Conservation (phyloP, 2,329 filamentous ascomycete species). For the Lasiodiplodia sp. region DNA sequence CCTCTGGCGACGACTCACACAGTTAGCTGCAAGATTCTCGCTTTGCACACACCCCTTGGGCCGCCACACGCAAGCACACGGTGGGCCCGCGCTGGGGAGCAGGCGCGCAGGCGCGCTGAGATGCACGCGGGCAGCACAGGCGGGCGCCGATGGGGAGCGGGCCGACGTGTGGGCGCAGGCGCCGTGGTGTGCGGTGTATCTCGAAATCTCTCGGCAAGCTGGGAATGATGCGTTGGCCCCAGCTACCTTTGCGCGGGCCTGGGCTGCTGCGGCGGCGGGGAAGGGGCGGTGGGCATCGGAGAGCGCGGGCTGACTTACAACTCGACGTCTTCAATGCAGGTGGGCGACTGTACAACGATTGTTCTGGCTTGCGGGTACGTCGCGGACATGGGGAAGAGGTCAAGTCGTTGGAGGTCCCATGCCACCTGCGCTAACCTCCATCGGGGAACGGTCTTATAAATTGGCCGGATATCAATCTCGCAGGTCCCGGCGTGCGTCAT, state of each 20-base stretch:
- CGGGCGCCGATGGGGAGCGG: constrained; percentile 26
- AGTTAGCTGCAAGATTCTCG: constrained; percentile 31
- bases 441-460: constrained; percentile 29
- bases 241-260: constrained; percentile 22
- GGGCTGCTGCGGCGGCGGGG: constrained; percentile 1
- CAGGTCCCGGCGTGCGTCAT: constrained; percentile 23
- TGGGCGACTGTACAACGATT: constrained; percentile 22
- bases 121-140: constrained; percentile 26
- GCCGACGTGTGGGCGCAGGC: constrained; percentile 24
- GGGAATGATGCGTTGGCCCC: constrained; percentile 29
- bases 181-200: constrained; percentile 27
- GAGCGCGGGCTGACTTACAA: constrained; percentile 15
- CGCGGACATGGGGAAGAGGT: constrained; percentile 30
- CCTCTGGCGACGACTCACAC: constrained; percentile 13
- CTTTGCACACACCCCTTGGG: constrained; percentile 20
- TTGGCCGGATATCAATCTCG: constrained; percentile 28
- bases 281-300: neutral
- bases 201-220: constrained; percentile 30
- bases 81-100: constrained; percentile 6
- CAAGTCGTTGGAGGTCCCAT: constrained; percentile 29
- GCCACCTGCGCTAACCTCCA: constrained; percentile 18
- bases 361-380: constrained; percentile 26
- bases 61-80: constrained; percentile 8
- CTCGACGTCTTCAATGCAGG: constrained; percentile 24
- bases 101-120: constrained; percentile 15